Percentiles rank a stretch among this genome's conserved stretches.
phyloP scores from a whole-genome alignment of 176 grass and related monocot genomes.

The Carex kokanica region DNA sequence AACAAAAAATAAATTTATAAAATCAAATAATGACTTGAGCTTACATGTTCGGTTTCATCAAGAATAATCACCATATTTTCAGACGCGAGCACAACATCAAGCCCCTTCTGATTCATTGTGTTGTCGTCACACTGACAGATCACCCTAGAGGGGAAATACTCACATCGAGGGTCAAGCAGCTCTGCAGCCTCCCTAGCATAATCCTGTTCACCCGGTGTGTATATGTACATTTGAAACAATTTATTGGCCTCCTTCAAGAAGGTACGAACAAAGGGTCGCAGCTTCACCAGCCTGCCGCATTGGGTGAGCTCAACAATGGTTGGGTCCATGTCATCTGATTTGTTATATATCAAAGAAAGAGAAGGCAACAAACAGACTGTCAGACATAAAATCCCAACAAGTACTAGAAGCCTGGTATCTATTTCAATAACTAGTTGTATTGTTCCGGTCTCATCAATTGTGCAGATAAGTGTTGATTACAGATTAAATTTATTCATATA shows the following conservation, averaged over 20 bases:
- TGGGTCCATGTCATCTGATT: not conserved
- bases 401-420: not conserved
- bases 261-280: slow-evolving; percentile 61
- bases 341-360: not conserved
- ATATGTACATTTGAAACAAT: slow-evolving; percentile 89
- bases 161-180: slow-evolving; percentile 63
- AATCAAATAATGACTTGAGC: slow-evolving; percentile 18
- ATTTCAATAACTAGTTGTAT: not conserved
- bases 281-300: slow-evolving; percentile 58
- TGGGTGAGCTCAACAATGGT: slow-evolving; percentile 37
- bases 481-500: not conserved
- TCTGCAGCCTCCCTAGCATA: slow-evolving; percentile 29
- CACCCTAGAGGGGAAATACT: slow-evolving; percentile 73
- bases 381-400: not conserved
- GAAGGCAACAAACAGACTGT: not conserved
- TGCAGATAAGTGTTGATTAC: not conserved
- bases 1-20: not conserved
- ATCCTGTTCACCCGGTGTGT: slow-evolving; percentile 56
- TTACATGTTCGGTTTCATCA: slow-evolving; percentile 75
- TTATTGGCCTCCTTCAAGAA: slow-evolving; percentile 77
- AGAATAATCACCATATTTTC: slow-evolving; percentile 74
- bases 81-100: slow-evolving; percentile 72
- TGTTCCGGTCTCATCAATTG: not conserved
- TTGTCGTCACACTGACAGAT: slow-evolving; percentile 67
- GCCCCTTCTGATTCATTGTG: slow-evolving; percentile 64